phyloP scores from a whole-genome alignment of 805 yeast species.

The Komagataella kurtzmanii region DNA sequence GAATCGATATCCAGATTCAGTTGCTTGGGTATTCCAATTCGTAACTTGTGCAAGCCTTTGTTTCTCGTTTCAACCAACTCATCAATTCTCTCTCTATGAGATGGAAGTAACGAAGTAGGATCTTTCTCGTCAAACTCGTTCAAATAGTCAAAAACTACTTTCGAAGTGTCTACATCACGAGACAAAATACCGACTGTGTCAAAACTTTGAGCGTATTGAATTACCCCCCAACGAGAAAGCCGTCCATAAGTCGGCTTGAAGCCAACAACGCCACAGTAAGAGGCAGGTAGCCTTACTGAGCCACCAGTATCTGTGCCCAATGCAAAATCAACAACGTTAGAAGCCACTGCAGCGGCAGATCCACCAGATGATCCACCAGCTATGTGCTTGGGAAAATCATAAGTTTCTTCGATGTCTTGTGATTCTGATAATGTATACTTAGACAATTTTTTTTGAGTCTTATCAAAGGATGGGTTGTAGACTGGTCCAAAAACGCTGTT shows the following conservation, averaged over 20 bases:
- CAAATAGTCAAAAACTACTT: slow-evolving; percentile 37
- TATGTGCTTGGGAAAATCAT: slow-evolving; percentile 18
- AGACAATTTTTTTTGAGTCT: slow-evolving; percentile 8
- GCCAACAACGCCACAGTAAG: slow-evolving; percentile 73
- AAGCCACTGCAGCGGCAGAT: slow-evolving; percentile 83
- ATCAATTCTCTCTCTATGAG: slow-evolving; percentile 18
- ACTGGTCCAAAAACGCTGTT: slow-evolving; percentile 46
- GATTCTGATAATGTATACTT: slow-evolving; percentile 1
- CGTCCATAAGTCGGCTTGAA: slow-evolving; percentile 93
- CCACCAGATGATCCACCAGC: slow-evolving; percentile 97
- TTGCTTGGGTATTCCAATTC: slow-evolving; percentile 68
- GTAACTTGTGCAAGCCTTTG: slow-evolving; percentile 14
- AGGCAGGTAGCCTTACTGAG: slow-evolving; percentile 84
- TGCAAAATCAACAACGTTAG: slow-evolving; percentile 55
- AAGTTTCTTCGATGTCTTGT: slow-evolving; percentile 8
- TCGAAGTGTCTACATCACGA: slow-evolving; percentile 27
- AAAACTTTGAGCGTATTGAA: slow-evolving; percentile 85
- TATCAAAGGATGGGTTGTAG: slow-evolving; percentile 29
- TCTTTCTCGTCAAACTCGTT: slow-evolving; percentile 60
- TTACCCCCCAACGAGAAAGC: slow-evolving; percentile 81
- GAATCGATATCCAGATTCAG: slow-evolving; percentile 43
- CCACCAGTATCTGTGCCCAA: slow-evolving; percentile 98
- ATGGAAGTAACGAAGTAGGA: slow-evolving; percentile 49
- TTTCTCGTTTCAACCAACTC: slow-evolving; percentile 1
- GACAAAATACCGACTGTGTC: slow-evolving; percentile 88